Percentiles rank a stretch among this genome's conserved stretches.
These are phyloP conservation scores for Fusarium concolor DNA, from an alignment of 2,329 filamentous ascomycete species.

Conservation along the genomic window DNA sequence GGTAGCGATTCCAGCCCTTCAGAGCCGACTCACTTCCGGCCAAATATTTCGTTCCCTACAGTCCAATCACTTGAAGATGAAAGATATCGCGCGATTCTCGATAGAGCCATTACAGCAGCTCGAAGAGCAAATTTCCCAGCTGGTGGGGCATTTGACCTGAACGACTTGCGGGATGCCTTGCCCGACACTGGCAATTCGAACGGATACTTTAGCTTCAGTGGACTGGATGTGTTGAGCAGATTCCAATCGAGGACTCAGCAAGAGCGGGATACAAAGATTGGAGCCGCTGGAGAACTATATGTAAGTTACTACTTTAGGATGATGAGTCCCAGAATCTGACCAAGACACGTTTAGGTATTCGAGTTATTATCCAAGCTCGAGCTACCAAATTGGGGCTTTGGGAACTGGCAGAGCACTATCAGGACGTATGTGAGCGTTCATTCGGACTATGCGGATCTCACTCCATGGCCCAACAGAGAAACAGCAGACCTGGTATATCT, in stretches of 20 bases:
- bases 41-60: too few species aligned
- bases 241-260: constrained; percentile 34
- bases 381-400: constrained; percentile 13
- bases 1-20: too few species aligned
- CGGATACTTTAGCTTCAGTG: constrained; percentile 26
- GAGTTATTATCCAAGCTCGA: constrained; percentile 32
- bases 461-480: constrained; percentile 10
- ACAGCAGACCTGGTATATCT: constrained; percentile 29
- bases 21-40: too few species aligned
- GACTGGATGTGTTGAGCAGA: constrained; percentile 17
- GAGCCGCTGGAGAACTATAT: constrained; percentile 43
- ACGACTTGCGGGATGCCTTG: constrained; percentile 11
- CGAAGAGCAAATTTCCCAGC: constrained; percentile 23
- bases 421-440: constrained; percentile 17
- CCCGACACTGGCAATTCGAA: not conserved
- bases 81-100: constrained; percentile 13
- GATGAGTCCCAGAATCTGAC: not conserved
- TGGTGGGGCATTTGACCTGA: constrained; percentile 22
- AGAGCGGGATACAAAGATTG: constrained; percentile 41
- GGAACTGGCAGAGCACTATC: constrained; percentile 36
- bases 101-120: constrained; percentile 22
- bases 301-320: constrained; percentile 8
- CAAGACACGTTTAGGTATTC: constrained; percentile 14
- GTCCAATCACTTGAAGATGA: not conserved
- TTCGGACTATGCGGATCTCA: constrained; percentile 14